Conservation (phyloP, 352 stramenopile genomes). For the Pythium plurisporium region DNA sequence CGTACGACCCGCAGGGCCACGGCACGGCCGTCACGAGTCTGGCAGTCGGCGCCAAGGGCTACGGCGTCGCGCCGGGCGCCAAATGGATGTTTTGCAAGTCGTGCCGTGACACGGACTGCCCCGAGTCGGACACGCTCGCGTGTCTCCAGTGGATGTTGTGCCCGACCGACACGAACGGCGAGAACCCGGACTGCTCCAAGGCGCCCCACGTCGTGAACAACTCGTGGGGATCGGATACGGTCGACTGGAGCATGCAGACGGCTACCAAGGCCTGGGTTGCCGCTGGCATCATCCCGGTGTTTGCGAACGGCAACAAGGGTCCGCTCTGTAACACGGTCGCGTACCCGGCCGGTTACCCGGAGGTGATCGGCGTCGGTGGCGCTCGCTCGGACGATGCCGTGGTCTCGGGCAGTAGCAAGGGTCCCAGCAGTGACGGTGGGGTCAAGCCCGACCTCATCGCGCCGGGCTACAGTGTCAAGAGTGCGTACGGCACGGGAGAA, state of each 20-base stretch:
- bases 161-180: slow-evolving; percentile 20
- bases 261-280: slow-evolving; percentile 18
- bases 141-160: slow-evolving; percentile 34
- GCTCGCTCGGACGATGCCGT: slow-evolving; percentile 14
- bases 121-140: slow-evolving; percentile 19
- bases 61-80: slow-evolving; percentile 16
- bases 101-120: slow-evolving; percentile 17
- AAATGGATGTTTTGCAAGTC: slow-evolving; percentile 17
- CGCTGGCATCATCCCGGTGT: slow-evolving; percentile 30
- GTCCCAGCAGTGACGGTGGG: slow-evolving; percentile 10
- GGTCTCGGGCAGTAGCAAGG: slow-evolving; percentile 19
- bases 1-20: slow-evolving; percentile 27
- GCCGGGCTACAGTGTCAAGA: slow-evolving; percentile 11
- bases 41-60: neutral
- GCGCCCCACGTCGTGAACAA: slow-evolving; percentile 29
- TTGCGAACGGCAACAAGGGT: slow-evolving; percentile 24
- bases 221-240: slow-evolving; percentile 18
- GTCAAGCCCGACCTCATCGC: slow-evolving; percentile 28
- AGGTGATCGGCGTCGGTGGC: slow-evolving; percentile 28
- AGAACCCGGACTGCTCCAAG: slow-evolving; percentile 15
- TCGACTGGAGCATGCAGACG: slow-evolving; percentile 5
- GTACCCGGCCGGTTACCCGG: slow-evolving; percentile 20
- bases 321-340: slow-evolving; percentile 13
- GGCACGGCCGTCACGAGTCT: slow-evolving; percentile 18
- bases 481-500: slow-evolving; percentile 4